phyloP scores from a whole-genome alignment of 1,139 yeast species.

The Suhomyces coccinellae region DNA sequence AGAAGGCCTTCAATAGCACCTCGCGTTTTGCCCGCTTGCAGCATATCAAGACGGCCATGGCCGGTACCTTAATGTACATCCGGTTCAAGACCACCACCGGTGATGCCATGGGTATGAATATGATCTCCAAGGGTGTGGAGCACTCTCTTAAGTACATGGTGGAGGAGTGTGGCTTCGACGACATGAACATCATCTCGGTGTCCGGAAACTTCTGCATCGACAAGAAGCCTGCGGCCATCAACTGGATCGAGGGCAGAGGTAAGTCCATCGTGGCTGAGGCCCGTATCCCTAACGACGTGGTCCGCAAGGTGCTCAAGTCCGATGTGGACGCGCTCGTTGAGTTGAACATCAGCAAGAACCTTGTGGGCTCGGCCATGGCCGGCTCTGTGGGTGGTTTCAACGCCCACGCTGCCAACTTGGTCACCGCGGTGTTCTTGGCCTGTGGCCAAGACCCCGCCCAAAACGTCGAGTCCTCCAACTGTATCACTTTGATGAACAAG shows the following conservation, averaged over 20 bases:
- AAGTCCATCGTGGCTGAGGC: constrained; percentile 99
- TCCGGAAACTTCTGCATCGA: constrained; percentile 98
- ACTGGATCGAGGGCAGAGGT: constrained; percentile 99
- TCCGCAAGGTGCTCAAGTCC: constrained; percentile 78
- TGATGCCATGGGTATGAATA: constrained; percentile 99
- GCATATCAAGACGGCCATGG: constrained; percentile 87
- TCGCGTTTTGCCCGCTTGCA: constrained; percentile 96
- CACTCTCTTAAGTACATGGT: constrained; percentile 79
- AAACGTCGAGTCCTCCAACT: constrained; percentile 94
- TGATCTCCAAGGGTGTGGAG: constrained; percentile 99
- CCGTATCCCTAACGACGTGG: constrained; percentile 77
- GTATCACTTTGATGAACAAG: constrained; percentile 93
- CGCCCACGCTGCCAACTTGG: constrained; percentile 96
- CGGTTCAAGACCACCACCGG: constrained; percentile 97
- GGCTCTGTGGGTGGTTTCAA: constrained; percentile 98
- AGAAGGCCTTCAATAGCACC: constrained; percentile 92
- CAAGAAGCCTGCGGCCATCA: constrained; percentile 95
- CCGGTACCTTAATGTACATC: constrained; percentile 87
- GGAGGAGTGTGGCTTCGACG: constrained; percentile 87
- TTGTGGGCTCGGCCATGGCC: constrained; percentile 97
- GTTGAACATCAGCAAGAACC: constrained; percentile 81
- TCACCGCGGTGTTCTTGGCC: constrained; percentile 91
- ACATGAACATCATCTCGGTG: constrained; percentile 88
- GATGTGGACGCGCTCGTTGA: constrained; percentile 92
- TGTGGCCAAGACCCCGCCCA: constrained; percentile 99